phyloP scores from a whole-genome alignment of 164 flowering plant species.

The Litsea cubeba region DNA sequence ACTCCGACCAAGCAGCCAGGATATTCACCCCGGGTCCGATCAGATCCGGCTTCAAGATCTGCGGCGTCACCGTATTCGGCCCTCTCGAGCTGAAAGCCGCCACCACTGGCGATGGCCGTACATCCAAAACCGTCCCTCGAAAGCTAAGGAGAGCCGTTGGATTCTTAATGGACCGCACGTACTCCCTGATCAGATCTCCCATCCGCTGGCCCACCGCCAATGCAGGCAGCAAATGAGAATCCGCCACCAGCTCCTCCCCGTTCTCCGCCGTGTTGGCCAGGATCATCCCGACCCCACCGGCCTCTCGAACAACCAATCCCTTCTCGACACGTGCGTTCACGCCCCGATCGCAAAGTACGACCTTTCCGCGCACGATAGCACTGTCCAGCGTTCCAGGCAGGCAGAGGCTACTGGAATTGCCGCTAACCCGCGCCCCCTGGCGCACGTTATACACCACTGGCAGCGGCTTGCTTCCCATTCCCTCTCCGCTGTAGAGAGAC shows the following conservation, averaged over 20 bases:
- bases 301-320: constrained; percentile 64
- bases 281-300: constrained; percentile 88
- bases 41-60: constrained; percentile 86
- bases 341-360: constrained; percentile 83
- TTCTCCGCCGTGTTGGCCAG: constrained; percentile 71
- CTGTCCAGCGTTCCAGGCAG: constrained; percentile 67
- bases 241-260: constrained; percentile 90
- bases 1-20: constrained; percentile 76
- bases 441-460: constrained; percentile 42
- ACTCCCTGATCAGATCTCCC: constrained; percentile 55
- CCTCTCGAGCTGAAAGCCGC: constrained; percentile 93
- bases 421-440: constrained; percentile 9
- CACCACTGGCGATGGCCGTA: constrained; percentile 78
- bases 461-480: constrained; percentile 47
- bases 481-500: constrained; percentile 70
- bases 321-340: constrained; percentile 80
- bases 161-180: constrained; percentile 29
- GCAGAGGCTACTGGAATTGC: constrained; percentile 44
- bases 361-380: constrained; percentile 50
- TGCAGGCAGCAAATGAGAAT: constrained; percentile 77
- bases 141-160: constrained; percentile 72
- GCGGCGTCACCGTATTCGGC: constrained; percentile 60
- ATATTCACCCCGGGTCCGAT: constrained; percentile 94
- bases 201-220: constrained; percentile 65
- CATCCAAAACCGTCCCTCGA: constrained; percentile 70